These are phyloP conservation scores for Eucalyptus albens DNA, from an alignment of 345 rosid species.

Conservation along the genomic window DNA sequence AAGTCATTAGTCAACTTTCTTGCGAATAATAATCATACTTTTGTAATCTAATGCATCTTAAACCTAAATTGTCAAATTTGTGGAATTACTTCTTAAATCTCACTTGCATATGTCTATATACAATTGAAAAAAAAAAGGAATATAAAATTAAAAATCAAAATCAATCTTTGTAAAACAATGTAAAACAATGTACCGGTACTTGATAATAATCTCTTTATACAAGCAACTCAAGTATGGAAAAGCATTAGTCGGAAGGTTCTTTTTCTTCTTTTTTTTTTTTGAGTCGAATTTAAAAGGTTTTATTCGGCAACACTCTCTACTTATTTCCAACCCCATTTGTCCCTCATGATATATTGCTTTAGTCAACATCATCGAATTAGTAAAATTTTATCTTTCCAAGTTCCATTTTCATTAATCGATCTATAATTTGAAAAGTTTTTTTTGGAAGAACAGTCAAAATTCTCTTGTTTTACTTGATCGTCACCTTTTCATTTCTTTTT, in stretches of 20 bases:
- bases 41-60: too few species aligned
- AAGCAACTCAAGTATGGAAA: not conserved
- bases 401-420: not conserved
- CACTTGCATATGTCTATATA: not conserved
- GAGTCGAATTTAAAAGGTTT: too few species aligned
- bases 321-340: not conserved
- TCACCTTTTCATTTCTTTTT: not conserved
- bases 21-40: too few species aligned
- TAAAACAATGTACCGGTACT: not conserved
- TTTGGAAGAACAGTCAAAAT: not conserved
- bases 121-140: not conserved
- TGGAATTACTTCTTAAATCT: not conserved
- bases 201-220: not conserved
- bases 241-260: too few species aligned
- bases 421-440: accelerated
- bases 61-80: not conserved
- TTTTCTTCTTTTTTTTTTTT: accelerated
- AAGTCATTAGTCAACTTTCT: too few species aligned
- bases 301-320: not conserved
- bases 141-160: too few species aligned
- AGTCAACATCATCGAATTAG: not conserved
- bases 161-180: too few species aligned
- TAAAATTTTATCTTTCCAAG: not conserved
- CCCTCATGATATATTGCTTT: not conserved
- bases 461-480: not conserved